These are phyloP conservation scores for Epichloe uncinata DNA, from an alignment of 2,329 filamentous ascomycete genomes.

Conservation along the genomic window DNA sequence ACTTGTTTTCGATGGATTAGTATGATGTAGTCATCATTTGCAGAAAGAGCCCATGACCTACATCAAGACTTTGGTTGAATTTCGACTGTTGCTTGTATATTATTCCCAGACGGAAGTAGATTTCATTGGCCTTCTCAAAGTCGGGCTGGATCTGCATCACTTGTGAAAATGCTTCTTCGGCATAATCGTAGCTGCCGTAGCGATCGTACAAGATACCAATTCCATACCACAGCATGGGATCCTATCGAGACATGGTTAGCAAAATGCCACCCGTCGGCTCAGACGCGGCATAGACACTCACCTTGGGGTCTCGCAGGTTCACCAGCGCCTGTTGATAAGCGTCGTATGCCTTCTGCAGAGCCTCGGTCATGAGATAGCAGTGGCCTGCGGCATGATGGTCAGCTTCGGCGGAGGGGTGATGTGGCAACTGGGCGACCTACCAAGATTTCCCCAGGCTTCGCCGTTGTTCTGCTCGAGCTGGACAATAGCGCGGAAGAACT, in stretches of 20 bases:
- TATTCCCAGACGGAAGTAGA: slow-evolving; percentile 97
- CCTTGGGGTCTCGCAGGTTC: slow-evolving; percentile 86
- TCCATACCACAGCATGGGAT: slow-evolving; percentile 96
- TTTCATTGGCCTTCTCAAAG: slow-evolving; percentile 98
- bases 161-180: slow-evolving; percentile 94
- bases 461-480: slow-evolving; percentile 83
- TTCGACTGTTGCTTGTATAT: slow-evolving; percentile 99
- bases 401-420: not conserved
- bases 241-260: slow-evolving; percentile 32
- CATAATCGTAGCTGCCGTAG: slow-evolving; percentile 92
- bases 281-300: slow-evolving; percentile 24
- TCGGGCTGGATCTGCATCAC: slow-evolving; percentile 98
- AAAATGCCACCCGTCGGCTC: not conserved
- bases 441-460: slow-evolving; percentile 91
- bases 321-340: slow-evolving; percentile 94
- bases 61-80: slow-evolving; percentile 81
- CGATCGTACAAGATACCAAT: slow-evolving; percentile 96
- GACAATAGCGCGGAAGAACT: slow-evolving; percentile 81
- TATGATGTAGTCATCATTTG: not conserved
- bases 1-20: slow-evolving; percentile 37
- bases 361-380: slow-evolving; percentile 98
- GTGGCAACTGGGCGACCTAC: slow-evolving; percentile 35
- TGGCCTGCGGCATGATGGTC: slow-evolving; percentile 48
- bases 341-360: slow-evolving; percentile 89
- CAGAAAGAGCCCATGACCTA: slow-evolving; percentile 27